Base-by-base conservation (phyloP, 176 grass and related monocot species). In the Saccharum spontaneum region DNA sequence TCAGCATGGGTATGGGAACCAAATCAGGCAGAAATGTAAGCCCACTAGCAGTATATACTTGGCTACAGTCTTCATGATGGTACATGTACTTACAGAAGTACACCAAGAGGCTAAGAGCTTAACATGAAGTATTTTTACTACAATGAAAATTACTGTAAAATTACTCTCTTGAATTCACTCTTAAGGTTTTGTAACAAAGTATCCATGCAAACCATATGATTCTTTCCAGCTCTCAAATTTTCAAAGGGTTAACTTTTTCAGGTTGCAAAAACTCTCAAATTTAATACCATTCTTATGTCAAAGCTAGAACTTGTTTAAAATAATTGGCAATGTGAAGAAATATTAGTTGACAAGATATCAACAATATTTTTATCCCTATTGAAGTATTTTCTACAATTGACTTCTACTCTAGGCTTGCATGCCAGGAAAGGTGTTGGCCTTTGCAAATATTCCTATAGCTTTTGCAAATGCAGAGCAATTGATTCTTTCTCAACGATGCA, bases 1-100 rank as follows among this genome's bases (percentile, higher is more conserved):
- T 86, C 83, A 78, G 79, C 79, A 86, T 72, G 72, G 79, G 59
- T 82, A 71, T 73, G 73, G 55, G 88, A 86, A 82, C 88, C 88
- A 90, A 82, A 90, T 86, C 78, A 15, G 54, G 44, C 61, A 67
- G 83, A 82, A 90, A 72, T 90, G 83, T 52, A 77, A 36, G 52
- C 43, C 88, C 67, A 72, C 88, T 90, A 72, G 73, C 78, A 89
- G 65, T 54, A 77, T 30, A 65, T 82, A 36, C 71, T 52, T 72
- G 65, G 43, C 22, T 82, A 74, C 34, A 57, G 64, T 77, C 41
- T 77, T 86, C 69, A 77, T 77, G 52, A 66, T 65, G 78, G 52
- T 82, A 71, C 78, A 65, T 48, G 69, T 50, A 77, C 63, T 22
- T 48, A 59, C 23, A 68, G 33, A 50, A 79, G 66, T 73, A 55